Evolutionary conservation across 345 rosid species (phyloP), one percentile per base, ranked within the genome.

Genomic region (Hibiscus tridactylites): DNA sequence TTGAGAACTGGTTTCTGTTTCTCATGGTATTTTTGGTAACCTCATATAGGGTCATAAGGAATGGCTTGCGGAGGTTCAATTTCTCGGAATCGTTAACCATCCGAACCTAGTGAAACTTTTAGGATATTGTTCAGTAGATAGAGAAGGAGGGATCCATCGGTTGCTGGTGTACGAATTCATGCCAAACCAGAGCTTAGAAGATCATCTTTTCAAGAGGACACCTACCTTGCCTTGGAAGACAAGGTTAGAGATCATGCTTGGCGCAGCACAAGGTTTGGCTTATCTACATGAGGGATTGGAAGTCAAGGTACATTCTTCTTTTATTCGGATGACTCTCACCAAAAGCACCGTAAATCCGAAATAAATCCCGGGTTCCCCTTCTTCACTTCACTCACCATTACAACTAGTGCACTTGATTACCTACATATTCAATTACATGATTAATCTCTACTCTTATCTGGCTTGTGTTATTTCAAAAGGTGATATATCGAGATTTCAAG

Each of bases 401-500:
- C 47, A 9, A 42, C 47, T 42, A 42, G 2, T 42, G 47, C 47
- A 42, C 47, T 42, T 42, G 12, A 42, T 42, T 42, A 42, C 47
- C 47, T 42, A 8, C 10, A 8, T 42, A 12, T 42, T 42, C 12
- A 9, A 42, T 42, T 42, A 42, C 47, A 42, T 42, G 47, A 9
- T 8, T 9, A 42, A 9, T 42, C 47, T 42, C 6, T 16, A 50
- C 17, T 50, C 54, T 50, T 50, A 71, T 66, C 75, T 70, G 7
- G 46, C 35, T 33, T 61, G 24, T 56, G 63, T 17, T 52, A 7
- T 66, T 29, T 76, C 46, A 61, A 49, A 66, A 95, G 99, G 91
- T 95, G 31, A 95, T 95, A 81, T 95, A 85, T 75, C 86, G 99
- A 68, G 99, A 95, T 77, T 92, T 92, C 78, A 95, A 95, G 74